Percentiles rank a stretch among this genome's conserved stretches.
Conservation (phyloP, 2,329 filamentous ascomycete species). For the Parastagonospora avenae region DNA sequence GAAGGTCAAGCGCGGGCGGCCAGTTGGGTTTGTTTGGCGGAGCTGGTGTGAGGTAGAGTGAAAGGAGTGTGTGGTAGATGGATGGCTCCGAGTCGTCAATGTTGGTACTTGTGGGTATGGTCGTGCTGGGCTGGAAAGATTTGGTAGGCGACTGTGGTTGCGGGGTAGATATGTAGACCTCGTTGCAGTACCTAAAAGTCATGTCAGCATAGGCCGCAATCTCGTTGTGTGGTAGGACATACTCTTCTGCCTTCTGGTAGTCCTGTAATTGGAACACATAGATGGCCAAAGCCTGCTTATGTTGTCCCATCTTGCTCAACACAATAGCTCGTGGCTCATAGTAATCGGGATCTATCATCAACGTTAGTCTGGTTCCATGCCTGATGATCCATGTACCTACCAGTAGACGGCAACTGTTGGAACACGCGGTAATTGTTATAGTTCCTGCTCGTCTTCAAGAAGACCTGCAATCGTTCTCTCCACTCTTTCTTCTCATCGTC, state of each 20-base stretch:
- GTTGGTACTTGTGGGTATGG: constrained; percentile 42
- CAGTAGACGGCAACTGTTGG: constrained; percentile 76
- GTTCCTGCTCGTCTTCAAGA: constrained; percentile 75
- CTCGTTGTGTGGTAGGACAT: constrained; percentile 4
- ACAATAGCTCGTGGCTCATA: constrained; percentile 90
- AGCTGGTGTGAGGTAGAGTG: constrained; percentile 84
- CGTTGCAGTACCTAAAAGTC: constrained; percentile 76
- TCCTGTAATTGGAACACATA: constrained; percentile 94
- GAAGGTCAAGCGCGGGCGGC: constrained; percentile 78
- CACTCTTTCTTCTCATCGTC: constrained; percentile 51
- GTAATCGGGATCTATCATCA: constrained; percentile 72
- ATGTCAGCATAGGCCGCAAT: too few species aligned
- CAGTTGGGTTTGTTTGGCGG: constrained; percentile 73
- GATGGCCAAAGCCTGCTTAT: constrained; percentile 94
- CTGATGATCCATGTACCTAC: constrained; percentile 54
- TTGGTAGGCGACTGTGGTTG: constrained; percentile 46
- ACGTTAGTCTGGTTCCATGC: constrained; percentile 1
- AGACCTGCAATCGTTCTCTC: constrained; percentile 71
- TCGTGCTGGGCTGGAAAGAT: constrained; percentile 39
- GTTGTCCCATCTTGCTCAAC: constrained; percentile 91
- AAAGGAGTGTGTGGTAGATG: constrained; percentile 90
- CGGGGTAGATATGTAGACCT: constrained; percentile 66
- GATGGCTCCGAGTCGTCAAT: constrained; percentile 67
- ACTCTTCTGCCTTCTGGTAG: constrained; percentile 92
- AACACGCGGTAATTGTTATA: constrained; percentile 84